Conservation (phyloP, 2,329 filamentous ascomycete genomes). For the Aspergillus sojae region DNA sequence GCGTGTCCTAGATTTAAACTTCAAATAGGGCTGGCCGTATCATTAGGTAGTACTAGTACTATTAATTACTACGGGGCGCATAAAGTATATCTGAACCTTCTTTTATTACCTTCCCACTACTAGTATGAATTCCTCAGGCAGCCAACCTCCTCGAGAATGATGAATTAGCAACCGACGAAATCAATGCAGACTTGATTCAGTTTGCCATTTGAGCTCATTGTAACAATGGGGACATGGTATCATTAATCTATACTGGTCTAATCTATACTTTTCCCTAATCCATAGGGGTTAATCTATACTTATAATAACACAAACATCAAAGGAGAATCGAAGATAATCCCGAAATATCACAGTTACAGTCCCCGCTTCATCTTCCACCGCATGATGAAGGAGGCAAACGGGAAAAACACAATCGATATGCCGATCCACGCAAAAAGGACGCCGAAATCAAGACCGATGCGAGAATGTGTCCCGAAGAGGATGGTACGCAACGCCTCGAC, state of each 20-base stretch:
- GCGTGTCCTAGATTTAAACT: no score
- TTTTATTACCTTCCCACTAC: no score
- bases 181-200: no score
- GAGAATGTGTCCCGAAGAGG: conserved; percentile 61
- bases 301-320: background rate
- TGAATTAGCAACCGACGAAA: no score
- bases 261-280: background rate
- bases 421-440: conserved; percentile 60
- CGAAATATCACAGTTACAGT: background rate
- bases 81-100: no score
- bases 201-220: no score
- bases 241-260: conserved; percentile 1
- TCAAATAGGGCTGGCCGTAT: no score
- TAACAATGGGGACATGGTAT: background rate
- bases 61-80: no score
- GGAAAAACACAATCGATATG: conserved; percentile 30
- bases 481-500: conserved; percentile 64
- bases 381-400: conserved; percentile 34
- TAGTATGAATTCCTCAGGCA: no score
- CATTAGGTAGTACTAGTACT: no score
- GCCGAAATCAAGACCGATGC: conserved; percentile 63
- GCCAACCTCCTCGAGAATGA: no score
- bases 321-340: background rate
- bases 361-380: conserved; percentile 36
- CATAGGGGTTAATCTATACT: background rate